Evolutionary conservation across 768 basidiomycete species (phyloP).

Genomic region (Leccinum barrowsii): DNA sequence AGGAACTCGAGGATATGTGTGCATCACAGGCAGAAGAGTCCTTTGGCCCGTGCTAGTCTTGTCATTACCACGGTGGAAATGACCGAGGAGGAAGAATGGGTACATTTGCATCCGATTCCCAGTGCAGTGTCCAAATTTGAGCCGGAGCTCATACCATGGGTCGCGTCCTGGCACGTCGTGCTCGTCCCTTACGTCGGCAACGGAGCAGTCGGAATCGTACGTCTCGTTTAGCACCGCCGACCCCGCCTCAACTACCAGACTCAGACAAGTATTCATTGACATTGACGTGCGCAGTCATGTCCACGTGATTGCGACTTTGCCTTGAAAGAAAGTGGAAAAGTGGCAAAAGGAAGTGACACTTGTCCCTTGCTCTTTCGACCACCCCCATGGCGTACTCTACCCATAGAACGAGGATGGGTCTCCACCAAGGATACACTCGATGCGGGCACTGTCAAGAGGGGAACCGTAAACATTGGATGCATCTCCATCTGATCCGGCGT

Average conservation of each 20-base stretch:
- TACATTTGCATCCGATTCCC: background rate
- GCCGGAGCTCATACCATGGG: background rate
- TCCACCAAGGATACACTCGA: background rate
- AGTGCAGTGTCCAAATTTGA: background rate
- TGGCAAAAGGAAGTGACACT: background rate
- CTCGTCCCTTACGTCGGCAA: conserved; percentile 19
- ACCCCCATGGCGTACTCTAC: background rate
- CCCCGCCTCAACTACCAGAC: conserved; percentile 10
- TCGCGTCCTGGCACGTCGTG: conserved; percentile 20
- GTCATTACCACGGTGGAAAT: background rate
- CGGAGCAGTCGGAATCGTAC: conserved; percentile 22
- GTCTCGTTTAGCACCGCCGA: conserved; percentile 18
- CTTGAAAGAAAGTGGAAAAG: background rate
- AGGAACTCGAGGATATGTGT: background rate
- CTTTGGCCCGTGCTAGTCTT: background rate
- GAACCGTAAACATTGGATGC: conserved; percentile 31
- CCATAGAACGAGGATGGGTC: background rate
- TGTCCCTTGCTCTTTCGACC: background rate
- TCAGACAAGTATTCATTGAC: background rate
- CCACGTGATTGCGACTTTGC: background rate
- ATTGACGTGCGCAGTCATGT: background rate
- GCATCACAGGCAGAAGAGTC: conserved; percentile 8
- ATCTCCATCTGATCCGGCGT: background rate
- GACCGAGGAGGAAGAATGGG: conserved; percentile 9
- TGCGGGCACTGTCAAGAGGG: conserved; percentile 23